Percentiles rank a stretch among this genome's conserved stretches.
These are phyloP conservation scores for Wickerhamiella domercqiae DNA, from an alignment of 805 yeast species.

Conservation along the genomic window DNA sequence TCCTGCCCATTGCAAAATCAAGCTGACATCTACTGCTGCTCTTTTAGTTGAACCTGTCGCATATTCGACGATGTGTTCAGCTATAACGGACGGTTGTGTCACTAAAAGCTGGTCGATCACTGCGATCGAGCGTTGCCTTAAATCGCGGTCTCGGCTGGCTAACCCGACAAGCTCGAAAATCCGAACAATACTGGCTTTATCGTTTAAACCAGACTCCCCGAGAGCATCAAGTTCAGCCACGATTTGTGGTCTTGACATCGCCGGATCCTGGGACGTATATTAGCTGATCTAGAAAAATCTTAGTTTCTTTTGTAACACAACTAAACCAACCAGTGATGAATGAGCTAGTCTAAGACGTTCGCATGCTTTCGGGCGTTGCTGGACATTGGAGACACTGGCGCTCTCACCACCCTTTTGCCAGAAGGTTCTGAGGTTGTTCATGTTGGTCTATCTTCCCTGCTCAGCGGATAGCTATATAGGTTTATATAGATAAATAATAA, in stretches of 20 bases:
- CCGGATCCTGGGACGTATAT: too few relatives aligned
- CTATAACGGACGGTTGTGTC: neutral
- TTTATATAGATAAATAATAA: too few relatives aligned
- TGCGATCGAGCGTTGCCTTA: too few relatives aligned
- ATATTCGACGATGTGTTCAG: neutral
- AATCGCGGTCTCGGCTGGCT: neutral
- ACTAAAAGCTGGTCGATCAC: too few relatives aligned
- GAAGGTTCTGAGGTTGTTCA: slow-evolving; percentile 16
- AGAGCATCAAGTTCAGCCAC: too few relatives aligned
- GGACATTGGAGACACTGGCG: slow-evolving; percentile 17
- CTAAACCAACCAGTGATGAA: slow-evolving; percentile 19
- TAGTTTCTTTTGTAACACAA: slow-evolving; percentile 8
- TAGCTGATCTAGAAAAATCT: too few relatives aligned
- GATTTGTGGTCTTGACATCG: too few relatives aligned
- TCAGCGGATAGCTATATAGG: too few relatives aligned
- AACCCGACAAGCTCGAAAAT: too few relatives aligned
- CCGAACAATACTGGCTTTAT: too few relatives aligned
- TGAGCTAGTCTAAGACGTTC: slow-evolving; percentile 12
- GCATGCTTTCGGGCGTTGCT: slow-evolving; percentile 4
- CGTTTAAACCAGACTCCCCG: too few relatives aligned
- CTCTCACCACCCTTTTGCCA: slow-evolving; percentile 16
- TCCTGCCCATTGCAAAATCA: slow-evolving; percentile 2
- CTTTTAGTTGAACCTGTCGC: neutral
- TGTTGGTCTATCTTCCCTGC: too few relatives aligned
- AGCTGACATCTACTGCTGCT: neutral